phyloP scores from a whole-genome alignment of 2,329 filamentous ascomycete species.

The Ceratocystiopsis sp. region DNA sequence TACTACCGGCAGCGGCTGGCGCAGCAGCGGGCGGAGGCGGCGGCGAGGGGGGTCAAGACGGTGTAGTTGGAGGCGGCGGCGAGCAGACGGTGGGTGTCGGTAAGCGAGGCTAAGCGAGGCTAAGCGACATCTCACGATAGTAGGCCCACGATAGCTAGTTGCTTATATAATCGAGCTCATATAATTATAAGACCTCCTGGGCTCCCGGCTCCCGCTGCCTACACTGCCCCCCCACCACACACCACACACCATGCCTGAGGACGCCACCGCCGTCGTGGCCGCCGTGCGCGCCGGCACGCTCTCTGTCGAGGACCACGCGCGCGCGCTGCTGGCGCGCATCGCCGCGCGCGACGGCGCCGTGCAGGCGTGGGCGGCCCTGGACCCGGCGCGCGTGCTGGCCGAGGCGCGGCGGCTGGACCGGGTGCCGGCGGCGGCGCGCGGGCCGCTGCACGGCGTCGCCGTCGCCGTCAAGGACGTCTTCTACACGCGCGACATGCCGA shows the following conservation, averaged over 20 bases:
- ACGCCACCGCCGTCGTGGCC: too few relatives aligned
- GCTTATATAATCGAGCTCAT: too few relatives aligned
- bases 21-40: slow-evolving; percentile 1
- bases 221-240: too few relatives aligned
- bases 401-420: slow-evolving; percentile 33
- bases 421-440: slow-evolving; percentile 28
- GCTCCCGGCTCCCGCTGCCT: too few relatives aligned
- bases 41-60: too few relatives aligned
- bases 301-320: slow-evolving; percentile 31
- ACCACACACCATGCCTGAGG: too few relatives aligned
- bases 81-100: too few relatives aligned
- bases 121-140: too few relatives aligned
- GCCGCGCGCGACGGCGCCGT: slow-evolving; percentile 25
- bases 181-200: too few relatives aligned
- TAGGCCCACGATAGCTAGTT: too few relatives aligned
- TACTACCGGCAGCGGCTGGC: slow-evolving; percentile 2
- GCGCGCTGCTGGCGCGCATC: slow-evolving; percentile 28
- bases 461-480: slow-evolving; percentile 46
- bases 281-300: slow-evolving; percentile 22
- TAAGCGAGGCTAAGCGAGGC: too few relatives aligned
- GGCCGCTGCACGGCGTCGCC: slow-evolving; percentile 38
- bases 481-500: slow-evolving; percentile 39
- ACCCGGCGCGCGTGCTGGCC: slow-evolving; percentile 26
- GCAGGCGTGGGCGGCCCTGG: slow-evolving; percentile 32
- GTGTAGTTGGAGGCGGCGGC: too few relatives aligned